Evolutionary conservation across 345 rosid species (phyloP).

Genomic region (Citrus cavaleriei): DNA sequence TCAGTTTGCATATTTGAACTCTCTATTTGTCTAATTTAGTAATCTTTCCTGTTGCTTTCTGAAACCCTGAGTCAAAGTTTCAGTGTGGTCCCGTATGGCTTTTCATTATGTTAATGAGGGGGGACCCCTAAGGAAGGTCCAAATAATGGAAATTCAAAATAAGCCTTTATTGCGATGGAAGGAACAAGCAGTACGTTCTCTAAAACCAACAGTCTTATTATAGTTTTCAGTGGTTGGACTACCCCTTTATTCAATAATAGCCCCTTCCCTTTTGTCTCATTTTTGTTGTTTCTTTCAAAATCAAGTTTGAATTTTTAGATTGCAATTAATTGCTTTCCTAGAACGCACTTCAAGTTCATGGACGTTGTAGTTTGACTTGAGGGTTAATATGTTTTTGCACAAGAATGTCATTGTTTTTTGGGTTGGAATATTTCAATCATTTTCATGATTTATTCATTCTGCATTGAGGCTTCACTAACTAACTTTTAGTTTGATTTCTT

Average conservation of each 20-base stretch:
- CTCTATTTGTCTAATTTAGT: neutral
- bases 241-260: neutral
- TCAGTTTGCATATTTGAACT: neutral
- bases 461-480: neutral
- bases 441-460: neutral
- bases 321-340: neutral
- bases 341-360: neutral
- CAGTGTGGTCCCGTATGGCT: conserved; percentile 13
- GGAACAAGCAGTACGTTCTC: conserved; percentile 1
- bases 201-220: conserved; percentile 1
- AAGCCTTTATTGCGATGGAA: conserved; percentile 11
- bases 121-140: conserved; percentile 15
- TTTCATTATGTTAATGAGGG: neutral
- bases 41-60: neutral
- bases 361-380: neutral
- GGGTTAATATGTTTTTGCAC: neutral
- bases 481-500: too few relatives aligned
- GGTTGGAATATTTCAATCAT: neutral
- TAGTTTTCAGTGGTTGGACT: conserved; percentile 3
- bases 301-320: neutral
- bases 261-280: neutral
- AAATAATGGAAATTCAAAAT: conserved; percentile 19
- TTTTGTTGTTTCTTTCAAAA: neutral
- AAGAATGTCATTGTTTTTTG: neutral
- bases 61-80: neutral